phyloP scores from a whole-genome alignment of 345 rosid species.

The Dipteronia sinensis region DNA sequence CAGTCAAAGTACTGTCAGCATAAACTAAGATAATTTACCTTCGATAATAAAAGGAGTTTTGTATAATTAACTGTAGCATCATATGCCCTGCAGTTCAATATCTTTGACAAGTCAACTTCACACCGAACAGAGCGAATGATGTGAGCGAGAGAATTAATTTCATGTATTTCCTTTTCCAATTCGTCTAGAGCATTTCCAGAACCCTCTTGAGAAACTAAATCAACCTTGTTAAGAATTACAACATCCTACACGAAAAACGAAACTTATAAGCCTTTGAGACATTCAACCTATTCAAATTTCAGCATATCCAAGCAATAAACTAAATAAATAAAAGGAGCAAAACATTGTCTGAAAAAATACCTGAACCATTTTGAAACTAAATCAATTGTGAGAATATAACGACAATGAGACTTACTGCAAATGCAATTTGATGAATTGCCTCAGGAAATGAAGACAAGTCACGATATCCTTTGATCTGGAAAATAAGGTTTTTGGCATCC shows the following conservation, averaged over 20 bases:
- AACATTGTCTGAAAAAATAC: not conserved
- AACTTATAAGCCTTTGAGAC: constrained; percentile 20
- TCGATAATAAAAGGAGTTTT: constrained; percentile 9
- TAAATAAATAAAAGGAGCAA: not conserved
- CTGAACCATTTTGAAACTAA: not conserved
- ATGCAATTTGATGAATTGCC: constrained; percentile 88
- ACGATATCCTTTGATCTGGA: constrained; percentile 62
- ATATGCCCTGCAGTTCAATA: constrained; percentile 77
- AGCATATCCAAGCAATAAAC: not conserved
- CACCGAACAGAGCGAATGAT: constrained; percentile 71
- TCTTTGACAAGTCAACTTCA: constrained; percentile 72
- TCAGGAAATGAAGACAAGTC: constrained; percentile 81
- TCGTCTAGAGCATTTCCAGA: constrained; percentile 57
- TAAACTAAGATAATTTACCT: not conserved
- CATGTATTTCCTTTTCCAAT: constrained; percentile 72
- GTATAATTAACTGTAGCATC: constrained; percentile 71
- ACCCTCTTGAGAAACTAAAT: constrained; percentile 64
- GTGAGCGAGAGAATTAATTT: constrained; percentile 76
- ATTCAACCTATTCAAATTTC: not conserved
- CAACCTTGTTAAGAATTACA: constrained; percentile 89
- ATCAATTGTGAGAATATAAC: not conserved
- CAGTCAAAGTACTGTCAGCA: constrained; percentile 23
- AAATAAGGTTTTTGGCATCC: constrained; percentile 89
- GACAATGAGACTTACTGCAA: constrained; percentile 59
- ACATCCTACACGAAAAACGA: constrained; percentile 63